Conservation (phyloP, 2,329 filamentous ascomycete genomes). For the Penicillium polonicum region DNA sequence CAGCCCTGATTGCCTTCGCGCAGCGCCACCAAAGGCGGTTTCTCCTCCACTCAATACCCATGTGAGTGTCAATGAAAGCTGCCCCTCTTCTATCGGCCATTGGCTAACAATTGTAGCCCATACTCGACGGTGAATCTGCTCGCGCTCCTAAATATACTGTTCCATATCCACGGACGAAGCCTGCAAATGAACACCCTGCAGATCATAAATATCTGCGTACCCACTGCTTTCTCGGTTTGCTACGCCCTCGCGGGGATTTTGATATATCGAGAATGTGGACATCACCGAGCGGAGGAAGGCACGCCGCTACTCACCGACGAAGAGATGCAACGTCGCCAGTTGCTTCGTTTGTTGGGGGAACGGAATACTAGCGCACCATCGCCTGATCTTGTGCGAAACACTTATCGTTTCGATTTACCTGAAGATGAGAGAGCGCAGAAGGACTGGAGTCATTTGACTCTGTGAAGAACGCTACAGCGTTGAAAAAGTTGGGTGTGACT, state of each 20-base stretch:
- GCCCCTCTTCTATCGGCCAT: neutral
- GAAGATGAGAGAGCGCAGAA: slow-evolving; percentile 11
- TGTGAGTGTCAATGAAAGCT: neutral
- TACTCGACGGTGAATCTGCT: slow-evolving; percentile 27
- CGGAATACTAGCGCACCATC: slow-evolving; percentile 28
- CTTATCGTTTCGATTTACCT: slow-evolving; percentile 31
- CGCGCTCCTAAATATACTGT: slow-evolving; percentile 34
- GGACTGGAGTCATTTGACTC: neutral
- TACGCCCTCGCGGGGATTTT: slow-evolving; percentile 31
- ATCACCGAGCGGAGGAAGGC: slow-evolving; percentile 8
- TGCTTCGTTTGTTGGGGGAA: slow-evolving; percentile 37
- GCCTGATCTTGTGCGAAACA: slow-evolving; percentile 26
- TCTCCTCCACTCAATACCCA: neutral
- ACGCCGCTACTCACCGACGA: slow-evolving; percentile 34
- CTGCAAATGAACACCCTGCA: slow-evolving; percentile 30
- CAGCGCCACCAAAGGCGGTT: neutral
- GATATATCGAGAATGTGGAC: slow-evolving; percentile 22
- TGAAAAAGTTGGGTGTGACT: neutral
- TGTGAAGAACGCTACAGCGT: neutral
- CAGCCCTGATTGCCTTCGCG: neutral
- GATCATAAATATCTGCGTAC: slow-evolving; percentile 29
- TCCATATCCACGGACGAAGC: slow-evolving; percentile 33
- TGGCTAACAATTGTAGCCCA: slow-evolving; percentile 8
- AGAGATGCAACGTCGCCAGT: slow-evolving; percentile 42
- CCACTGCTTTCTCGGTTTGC: slow-evolving; percentile 28